Conservation (phyloP, 1,284 basidiomycete genomes). For the Peniophora sp. region DNA sequence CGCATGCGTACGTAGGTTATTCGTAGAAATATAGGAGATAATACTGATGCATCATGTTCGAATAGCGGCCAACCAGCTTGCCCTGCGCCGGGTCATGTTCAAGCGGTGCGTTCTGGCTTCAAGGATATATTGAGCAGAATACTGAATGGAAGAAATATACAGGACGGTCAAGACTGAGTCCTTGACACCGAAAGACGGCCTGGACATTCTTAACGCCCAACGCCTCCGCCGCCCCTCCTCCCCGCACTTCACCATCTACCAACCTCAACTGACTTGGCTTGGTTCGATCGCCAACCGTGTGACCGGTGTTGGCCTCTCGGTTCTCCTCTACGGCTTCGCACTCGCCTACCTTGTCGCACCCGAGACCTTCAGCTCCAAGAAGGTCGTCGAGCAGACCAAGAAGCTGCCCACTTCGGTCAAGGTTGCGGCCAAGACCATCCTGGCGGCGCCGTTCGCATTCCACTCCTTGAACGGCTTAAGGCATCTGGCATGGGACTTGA, state of each 20-base stretch:
- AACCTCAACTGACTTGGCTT: slow-evolving; percentile 90
- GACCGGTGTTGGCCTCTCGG: slow-evolving; percentile 76
- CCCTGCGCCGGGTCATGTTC: slow-evolving; percentile 31
- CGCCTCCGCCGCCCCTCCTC: slow-evolving; percentile 79
- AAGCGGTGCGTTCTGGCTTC: slow-evolving; percentile 43
- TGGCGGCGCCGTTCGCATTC: slow-evolving; percentile 84
- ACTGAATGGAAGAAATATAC: too few relatives aligned
- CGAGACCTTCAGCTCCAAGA: slow-evolving; percentile 67
- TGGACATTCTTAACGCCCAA: slow-evolving; percentile 79
- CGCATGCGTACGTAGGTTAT: slow-evolving; percentile 30
- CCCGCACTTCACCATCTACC: slow-evolving; percentile 95
- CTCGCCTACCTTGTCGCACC: slow-evolving; percentile 85
- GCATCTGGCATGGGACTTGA: slow-evolving; percentile 88
- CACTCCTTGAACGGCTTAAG: slow-evolving; percentile 89
- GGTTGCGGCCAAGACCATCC: slow-evolving; percentile 63
- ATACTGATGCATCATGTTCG: background rate
- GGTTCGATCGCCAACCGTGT: slow-evolving; percentile 81
- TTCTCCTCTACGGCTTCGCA: slow-evolving; percentile 82
- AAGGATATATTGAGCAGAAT: background rate
- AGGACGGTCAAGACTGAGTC: slow-evolving; percentile 56
- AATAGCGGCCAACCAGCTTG: slow-evolving; percentile 35
- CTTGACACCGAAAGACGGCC: slow-evolving; percentile 47
- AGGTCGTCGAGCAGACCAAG: slow-evolving; percentile 68
- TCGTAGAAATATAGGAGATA: background rate
- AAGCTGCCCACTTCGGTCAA: slow-evolving; percentile 70